Evolutionary conservation across 2,329 filamentous ascomycete genomes (phyloP).

Genomic region (Fusarium multiceps): DNA sequence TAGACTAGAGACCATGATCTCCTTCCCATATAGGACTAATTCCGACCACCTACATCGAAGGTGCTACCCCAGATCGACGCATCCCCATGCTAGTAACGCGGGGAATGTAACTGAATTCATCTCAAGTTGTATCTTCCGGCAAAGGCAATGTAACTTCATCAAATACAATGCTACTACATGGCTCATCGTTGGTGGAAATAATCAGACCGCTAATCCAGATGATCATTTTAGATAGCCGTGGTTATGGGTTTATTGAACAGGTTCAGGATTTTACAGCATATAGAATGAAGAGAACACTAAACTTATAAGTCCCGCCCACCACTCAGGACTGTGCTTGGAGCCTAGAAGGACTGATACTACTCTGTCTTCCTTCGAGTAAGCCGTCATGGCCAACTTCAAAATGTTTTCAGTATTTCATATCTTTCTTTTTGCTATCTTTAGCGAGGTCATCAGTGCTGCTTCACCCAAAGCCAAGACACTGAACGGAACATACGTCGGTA

Average conservation of each 20-base stretch:
- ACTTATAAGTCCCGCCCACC: conserved; percentile 4
- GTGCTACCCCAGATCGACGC: conserved; percentile 25
- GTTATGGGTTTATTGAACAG: not conserved
- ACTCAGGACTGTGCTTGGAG: not conserved
- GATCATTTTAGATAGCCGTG: not conserved
- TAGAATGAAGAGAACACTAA: not conserved
- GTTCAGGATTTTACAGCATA: not conserved
- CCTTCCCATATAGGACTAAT: conserved; percentile 1
- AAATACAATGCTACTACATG: not conserved
- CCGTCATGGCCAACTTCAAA: not conserved
- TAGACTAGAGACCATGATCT: not conserved
- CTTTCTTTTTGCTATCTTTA: not conserved
- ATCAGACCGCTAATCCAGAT: not conserved
- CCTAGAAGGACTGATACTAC: not conserved
- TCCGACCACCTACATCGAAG: conserved; percentile 9
- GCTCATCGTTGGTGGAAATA: conserved; percentile 35
- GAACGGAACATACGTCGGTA: conserved; percentile 47
- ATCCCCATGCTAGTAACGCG: conserved; percentile 3
- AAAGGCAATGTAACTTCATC: not conserved
- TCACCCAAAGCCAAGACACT: conserved; percentile 36
- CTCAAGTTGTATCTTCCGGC: not conserved
- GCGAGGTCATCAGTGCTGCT: not conserved
- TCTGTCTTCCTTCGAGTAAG: not conserved
- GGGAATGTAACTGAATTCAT: conserved; percentile 1
- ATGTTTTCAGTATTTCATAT: not conserved